These are phyloP conservation scores for Tricholoma hemisulphureum DNA, from an alignment of 768 basidiomycete genomes.

Conservation along the genomic window DNA sequence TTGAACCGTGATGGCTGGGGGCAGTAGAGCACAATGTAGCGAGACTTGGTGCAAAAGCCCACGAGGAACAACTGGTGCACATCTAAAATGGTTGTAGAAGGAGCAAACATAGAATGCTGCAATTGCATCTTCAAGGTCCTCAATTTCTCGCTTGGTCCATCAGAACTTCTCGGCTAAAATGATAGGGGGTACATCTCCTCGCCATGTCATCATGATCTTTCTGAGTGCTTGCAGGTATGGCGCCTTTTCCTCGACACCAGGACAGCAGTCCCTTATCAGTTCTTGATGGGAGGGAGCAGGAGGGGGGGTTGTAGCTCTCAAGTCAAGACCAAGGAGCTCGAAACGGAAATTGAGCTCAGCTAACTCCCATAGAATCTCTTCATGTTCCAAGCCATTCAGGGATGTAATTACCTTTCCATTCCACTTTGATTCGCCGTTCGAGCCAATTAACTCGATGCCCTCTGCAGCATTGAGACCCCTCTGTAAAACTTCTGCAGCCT, in stretches of 20 bases:
- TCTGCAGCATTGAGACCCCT: no score
- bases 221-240: slow-evolving; percentile 3
- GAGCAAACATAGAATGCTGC: slow-evolving; percentile 6
- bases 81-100: slow-evolving; percentile 12
- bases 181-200: background rate
- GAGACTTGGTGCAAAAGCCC: slow-evolving; percentile 2
- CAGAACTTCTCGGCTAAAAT: background rate
- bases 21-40: background rate
- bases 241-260: background rate
- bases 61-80: slow-evolving; percentile 8
- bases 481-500: no score
- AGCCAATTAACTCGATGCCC: no score
- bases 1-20: no score
- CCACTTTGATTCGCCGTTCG: no score
- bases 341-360: no score
- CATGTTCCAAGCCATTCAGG: no score
- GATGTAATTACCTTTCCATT: no score
- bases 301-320: no score
- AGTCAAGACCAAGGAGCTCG: no score
- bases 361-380: no score
- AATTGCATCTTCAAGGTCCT: slow-evolving; percentile 2
- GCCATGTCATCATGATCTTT: slow-evolving; percentile 5
- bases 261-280: background rate
- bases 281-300: background rate
- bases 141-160: background rate